Evolutionary conservation across 2,329 filamentous ascomycete species (phyloP).

Genomic region (Neurospora crassa): DNA sequence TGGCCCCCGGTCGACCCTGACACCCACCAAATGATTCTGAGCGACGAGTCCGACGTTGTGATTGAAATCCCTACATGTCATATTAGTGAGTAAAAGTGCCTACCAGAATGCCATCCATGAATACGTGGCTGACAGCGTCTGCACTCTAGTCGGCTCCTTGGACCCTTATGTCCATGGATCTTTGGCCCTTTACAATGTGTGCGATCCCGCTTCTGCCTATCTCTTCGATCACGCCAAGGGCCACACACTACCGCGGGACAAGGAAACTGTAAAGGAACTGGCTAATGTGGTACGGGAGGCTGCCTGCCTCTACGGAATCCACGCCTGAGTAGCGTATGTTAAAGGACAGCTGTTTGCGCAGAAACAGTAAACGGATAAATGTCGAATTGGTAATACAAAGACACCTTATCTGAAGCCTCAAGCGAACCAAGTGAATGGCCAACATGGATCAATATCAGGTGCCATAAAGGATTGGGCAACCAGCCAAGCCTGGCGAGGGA

Average conservation of each 20-base stretch:
- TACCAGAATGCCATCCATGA: not conserved
- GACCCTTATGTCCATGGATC: conserved; percentile 54
- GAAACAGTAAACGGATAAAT: not conserved
- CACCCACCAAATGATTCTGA: conserved; percentile 34
- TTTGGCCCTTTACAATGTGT: conserved; percentile 52
- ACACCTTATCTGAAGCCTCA: not conserved
- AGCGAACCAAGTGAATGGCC: not conserved
- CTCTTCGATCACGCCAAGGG: conserved; percentile 59
- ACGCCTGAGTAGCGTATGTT: not conserved
- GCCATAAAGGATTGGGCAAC: not conserved
- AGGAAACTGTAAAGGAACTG: conserved; percentile 36
- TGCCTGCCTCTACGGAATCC: conserved; percentile 14
- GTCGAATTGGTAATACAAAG: not conserved
- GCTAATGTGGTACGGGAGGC: conserved; percentile 31
- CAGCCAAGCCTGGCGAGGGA: not conserved
- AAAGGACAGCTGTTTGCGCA: not conserved
- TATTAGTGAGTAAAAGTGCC: conserved; percentile 30
- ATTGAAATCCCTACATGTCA: conserved; percentile 45
- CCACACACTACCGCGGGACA: conserved; percentile 49
- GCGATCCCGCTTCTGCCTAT: conserved; percentile 46
- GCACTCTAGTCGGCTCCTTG: conserved; percentile 34
- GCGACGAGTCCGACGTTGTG: conserved; percentile 37
- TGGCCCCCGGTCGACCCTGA: conserved; percentile 41
- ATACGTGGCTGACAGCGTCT: not conserved
- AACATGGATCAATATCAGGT: not conserved